A percentile compares a stretch with the other conserved stretches of the same genome.
Conservation (phyloP, 176 grass and related monocot species). For the Pontederia paniculata region DNA sequence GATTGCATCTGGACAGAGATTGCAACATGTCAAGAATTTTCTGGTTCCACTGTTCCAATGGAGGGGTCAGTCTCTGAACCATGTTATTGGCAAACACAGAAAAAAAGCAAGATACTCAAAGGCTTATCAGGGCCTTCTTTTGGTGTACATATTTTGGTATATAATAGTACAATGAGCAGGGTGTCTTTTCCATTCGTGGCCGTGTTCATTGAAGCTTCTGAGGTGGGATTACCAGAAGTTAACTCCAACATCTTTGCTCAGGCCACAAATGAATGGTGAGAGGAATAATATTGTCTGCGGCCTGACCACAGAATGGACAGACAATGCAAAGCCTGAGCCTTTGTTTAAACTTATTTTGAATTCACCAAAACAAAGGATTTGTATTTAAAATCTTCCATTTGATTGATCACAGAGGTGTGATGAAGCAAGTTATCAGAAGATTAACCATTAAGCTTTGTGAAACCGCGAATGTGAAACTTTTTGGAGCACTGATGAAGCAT, state of each 20-base stretch:
- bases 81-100: not conserved
- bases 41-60: not conserved
- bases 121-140: slow-evolving; percentile 17
- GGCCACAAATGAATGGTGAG: slow-evolving; percentile 1
- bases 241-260: not conserved
- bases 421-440: too few species aligned
- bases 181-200: slow-evolving; percentile 47
- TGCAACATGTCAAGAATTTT: too few species aligned
- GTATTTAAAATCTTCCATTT: too few species aligned
- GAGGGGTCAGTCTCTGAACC: not conserved
- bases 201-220: slow-evolving; percentile 33
- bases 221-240: slow-evolving; percentile 21
- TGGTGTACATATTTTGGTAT: not conserved
- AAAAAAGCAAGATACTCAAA: slow-evolving; percentile 25
- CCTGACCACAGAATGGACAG: not conserved
- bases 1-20: not conserved
- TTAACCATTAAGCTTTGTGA: not conserved
- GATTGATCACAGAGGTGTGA: too few species aligned
- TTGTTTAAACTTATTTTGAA: too few species aligned
- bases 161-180: slow-evolving; percentile 12
- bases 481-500: slow-evolving; percentile 3
- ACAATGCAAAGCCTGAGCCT: not conserved
- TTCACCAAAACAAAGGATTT: too few species aligned
- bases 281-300: slow-evolving; percentile 3
- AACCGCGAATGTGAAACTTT: not conserved